Evolutionary conservation across 352 stramenopile species (phyloP), one percentile per base, ranked within the genome.

Genomic region (Blastocystis sp.): DNA sequence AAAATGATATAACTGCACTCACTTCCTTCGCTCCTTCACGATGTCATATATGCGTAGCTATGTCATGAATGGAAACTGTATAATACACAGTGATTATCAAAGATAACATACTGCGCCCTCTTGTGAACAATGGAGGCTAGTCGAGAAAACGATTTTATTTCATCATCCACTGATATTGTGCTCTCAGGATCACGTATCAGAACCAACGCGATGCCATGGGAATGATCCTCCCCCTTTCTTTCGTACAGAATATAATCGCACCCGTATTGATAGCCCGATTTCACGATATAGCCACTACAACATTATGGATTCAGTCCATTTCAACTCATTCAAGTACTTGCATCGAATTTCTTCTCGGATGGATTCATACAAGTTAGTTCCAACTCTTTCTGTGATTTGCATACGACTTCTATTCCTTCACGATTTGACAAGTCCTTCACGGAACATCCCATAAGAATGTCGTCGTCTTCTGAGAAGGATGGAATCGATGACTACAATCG

Each of bases 211-310:
- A 56, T n/a, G 16, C 63, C 63, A 75, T 75, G 63, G n/a, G 44
- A 18, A 29, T 75, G 63, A 4, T 75, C 32, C n/a, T 75, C 42
- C 11, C 29, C 46, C 4, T 51, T 46, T 21, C 9, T 21, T 38
- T 75, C 2, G n/a, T 75, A 75, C 16, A 75, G n/a, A 75, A 75
- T 51, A 51, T 29, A 75, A 32, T 75, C 63, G 27, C 63, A 51
- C 8, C 63, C 63, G 48, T 54, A 75, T 75, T 75, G 36, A 53
- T 49, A 75, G 21, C 63, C 63, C 44, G 18, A 16, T 29, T 75
- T 48, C 8, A 75, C 63, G 48, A 53, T 9, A 56, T 54, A 48
- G 4, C 63, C 63, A 24, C 63, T 75, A 53, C 21, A 32, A 36
- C 42, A 24, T 48, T 14, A 54, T 53, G 36, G 9, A 75, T 53